Conservation (phyloP, 495 filamentous ascomycete genomes). For the Neurospora terricola region DNA sequence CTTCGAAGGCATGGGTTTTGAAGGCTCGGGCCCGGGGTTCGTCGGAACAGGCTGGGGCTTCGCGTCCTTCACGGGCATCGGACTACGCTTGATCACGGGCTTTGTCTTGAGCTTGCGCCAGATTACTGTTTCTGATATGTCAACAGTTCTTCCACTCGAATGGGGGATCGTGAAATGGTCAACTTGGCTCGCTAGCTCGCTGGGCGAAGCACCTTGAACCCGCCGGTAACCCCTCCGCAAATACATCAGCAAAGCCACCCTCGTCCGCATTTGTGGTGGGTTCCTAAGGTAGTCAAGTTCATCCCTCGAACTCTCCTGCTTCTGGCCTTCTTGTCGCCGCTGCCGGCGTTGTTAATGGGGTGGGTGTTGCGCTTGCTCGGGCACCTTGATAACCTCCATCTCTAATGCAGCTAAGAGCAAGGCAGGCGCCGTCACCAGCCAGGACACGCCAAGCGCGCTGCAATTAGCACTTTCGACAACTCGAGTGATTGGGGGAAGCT, state of each 20-base stretch:
- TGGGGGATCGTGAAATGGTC: neutral
- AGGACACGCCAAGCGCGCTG: neutral
- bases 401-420: neutral
- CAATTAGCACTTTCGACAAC: neutral
- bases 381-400: neutral
- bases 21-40: neutral
- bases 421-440: neutral
- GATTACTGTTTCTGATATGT: neutral
- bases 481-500: neutral
- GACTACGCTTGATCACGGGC: neutral
- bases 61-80: neutral
- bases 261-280: too few relatives aligned
- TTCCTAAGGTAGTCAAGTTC: too few relatives aligned
- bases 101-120: neutral
- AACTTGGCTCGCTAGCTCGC: neutral
- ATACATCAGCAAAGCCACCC: too few relatives aligned
- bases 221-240: neutral
- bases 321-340: neutral
- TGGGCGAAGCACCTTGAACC: neutral
- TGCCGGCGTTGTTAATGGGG: neutral
- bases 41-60: neutral
- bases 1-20: neutral
- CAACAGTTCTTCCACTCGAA: neutral
- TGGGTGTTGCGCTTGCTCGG: neutral
- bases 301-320: neutral